These are phyloP conservation scores for Fusarium paranaense DNA, from an alignment of 2,329 filamentous ascomycete species.

Conservation along the genomic window DNA sequence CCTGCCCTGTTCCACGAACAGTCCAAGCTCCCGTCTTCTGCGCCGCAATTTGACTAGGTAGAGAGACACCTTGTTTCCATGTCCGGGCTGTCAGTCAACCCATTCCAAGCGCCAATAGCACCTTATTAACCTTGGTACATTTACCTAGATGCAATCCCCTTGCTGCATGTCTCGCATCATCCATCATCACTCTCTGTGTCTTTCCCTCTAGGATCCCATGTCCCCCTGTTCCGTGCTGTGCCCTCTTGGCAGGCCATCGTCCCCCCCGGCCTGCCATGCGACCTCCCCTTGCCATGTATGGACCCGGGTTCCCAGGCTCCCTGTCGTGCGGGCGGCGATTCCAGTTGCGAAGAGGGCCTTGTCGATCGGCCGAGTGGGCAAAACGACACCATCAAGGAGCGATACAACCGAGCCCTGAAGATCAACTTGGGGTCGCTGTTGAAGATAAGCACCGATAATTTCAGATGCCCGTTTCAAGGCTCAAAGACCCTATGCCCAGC, in stretches of 20 bases:
- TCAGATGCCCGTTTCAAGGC: constrained; percentile 7
- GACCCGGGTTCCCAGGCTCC: constrained; percentile 9
- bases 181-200: constrained; percentile 16
- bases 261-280: constrained; percentile 35
- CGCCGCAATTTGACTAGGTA: background rate
- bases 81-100: background rate
- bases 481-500: background rate
- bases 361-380: constrained; percentile 24
- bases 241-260: constrained; percentile 24
- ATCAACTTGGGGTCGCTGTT: constrained; percentile 23
- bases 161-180: constrained; percentile 42
- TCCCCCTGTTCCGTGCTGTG: constrained; percentile 37
- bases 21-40: constrained; percentile 2
- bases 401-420: constrained; percentile 21
- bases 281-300: constrained; percentile 18
- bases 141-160: constrained; percentile 6
- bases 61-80: background rate
- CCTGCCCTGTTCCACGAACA: background rate
- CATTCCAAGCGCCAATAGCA: constrained; percentile 14
- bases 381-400: constrained; percentile 8
- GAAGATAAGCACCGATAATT: constrained; percentile 6
- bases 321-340: constrained; percentile 25
- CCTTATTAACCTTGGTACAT: background rate
- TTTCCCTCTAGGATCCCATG: constrained; percentile 33
- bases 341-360: constrained; percentile 5